These are phyloP conservation scores for Mycena indigotica DNA, from an alignment of 768 basidiomycete genomes.

Conservation along the genomic window DNA sequence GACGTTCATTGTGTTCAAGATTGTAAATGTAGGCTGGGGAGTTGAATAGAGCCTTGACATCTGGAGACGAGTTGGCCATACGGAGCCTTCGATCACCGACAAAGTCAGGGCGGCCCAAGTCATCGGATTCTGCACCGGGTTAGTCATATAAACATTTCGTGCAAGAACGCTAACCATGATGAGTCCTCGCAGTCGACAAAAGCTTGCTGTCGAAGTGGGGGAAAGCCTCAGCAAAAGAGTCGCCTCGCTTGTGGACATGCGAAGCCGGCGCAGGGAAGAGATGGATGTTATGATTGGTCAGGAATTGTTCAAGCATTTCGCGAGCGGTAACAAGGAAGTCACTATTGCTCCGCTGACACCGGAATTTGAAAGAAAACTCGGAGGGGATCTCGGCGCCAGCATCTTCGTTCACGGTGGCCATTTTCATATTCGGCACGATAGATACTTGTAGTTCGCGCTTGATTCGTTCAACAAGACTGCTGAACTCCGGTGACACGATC, in stretches of 20 bases:
- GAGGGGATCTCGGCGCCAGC: slow-evolving; percentile 56
- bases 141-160: slow-evolving; percentile 4
- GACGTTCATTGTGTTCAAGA: slow-evolving; percentile 69
- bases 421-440: slow-evolving; percentile 79
- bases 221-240: slow-evolving; percentile 94
- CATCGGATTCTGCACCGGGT: slow-evolving; percentile 64
- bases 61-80: slow-evolving; percentile 86
- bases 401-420: slow-evolving; percentile 48
- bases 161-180: slow-evolving; percentile 44
- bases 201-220: slow-evolving; percentile 96
- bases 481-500: slow-evolving; percentile 79
- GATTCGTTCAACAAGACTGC: slow-evolving; percentile 82
- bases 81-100: slow-evolving; percentile 75
- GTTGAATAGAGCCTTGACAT: slow-evolving; percentile 94
- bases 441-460: slow-evolving; percentile 94
- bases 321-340: slow-evolving; percentile 88
- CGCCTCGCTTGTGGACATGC: slow-evolving; percentile 82
- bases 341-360: slow-evolving; percentile 92
- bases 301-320: slow-evolving; percentile 91
- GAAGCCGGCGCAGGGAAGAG: slow-evolving; percentile 78
- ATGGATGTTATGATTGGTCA: slow-evolving; percentile 81
- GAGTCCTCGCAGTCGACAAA: slow-evolving; percentile 73
- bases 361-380: slow-evolving; percentile 93
- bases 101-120: slow-evolving; percentile 70
- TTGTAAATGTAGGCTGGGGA: slow-evolving; percentile 82